Conservation (phyloP, 2,329 filamentous ascomycete species). For the Geosmithia morbida region DNA sequence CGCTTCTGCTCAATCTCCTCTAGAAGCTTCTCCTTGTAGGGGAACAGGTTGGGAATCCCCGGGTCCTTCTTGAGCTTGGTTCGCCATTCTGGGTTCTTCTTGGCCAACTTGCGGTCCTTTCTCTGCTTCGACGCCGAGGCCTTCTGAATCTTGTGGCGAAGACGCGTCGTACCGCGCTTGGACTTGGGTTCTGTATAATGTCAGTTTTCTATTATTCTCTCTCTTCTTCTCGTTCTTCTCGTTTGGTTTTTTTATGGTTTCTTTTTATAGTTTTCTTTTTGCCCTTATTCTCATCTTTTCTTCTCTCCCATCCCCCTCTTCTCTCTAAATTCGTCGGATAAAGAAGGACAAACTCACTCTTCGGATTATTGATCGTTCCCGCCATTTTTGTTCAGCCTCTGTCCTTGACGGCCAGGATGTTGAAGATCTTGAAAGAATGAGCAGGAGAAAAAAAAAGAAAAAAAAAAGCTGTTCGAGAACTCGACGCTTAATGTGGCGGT, state of each 20-base stretch:
- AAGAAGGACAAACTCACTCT: slow-evolving; percentile 26
- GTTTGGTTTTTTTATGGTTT: background rate
- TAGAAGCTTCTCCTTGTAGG: slow-evolving; percentile 91
- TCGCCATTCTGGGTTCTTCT: slow-evolving; percentile 96
- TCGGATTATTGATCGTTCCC: slow-evolving; percentile 38
- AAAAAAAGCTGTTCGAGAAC: background rate
- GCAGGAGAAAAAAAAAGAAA: background rate
- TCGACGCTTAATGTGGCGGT: background rate
- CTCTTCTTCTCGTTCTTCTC: background rate
- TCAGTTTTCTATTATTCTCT: background rate
- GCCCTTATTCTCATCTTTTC: background rate
- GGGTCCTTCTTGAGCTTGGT: slow-evolving; percentile 95
- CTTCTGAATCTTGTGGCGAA: slow-evolving; percentile 95
- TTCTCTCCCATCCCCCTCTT: background rate
- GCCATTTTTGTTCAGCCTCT: slow-evolving; percentile 23
- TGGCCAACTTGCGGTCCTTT: slow-evolving; percentile 77
- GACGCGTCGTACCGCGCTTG: slow-evolving; percentile 77
- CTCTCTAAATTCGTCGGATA: background rate
- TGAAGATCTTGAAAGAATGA: too few species aligned
- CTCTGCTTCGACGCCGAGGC: slow-evolving; percentile 78
- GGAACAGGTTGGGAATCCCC: slow-evolving; percentile 92
- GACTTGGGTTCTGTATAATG: slow-evolving; percentile 66
- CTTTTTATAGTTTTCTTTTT: background rate
- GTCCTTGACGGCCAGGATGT: background rate
- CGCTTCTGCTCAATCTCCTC: slow-evolving; percentile 88